A percentile compares a stretch with the other conserved stretches of the same genome.
phyloP scores from a whole-genome alignment of 768 basidiomycete genomes.

The Kwoniella mangroviensis region DNA sequence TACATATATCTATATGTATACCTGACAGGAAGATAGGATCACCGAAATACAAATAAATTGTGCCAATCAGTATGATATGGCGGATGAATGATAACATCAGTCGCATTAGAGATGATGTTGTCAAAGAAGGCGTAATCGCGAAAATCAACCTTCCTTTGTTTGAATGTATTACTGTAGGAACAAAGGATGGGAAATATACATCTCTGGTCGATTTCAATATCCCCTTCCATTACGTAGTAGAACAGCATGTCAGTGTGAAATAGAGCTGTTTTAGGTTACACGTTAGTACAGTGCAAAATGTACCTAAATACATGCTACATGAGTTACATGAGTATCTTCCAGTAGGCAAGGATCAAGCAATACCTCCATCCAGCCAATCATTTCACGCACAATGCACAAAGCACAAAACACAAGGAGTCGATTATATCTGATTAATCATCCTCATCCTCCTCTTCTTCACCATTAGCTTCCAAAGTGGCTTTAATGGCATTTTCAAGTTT shows the following conservation, averaged over 20 bases:
- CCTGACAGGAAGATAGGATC: too few species aligned
- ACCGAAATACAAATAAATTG: neutral
- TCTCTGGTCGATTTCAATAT: too few species aligned
- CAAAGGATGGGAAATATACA: neutral
- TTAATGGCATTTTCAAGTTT: constrained; percentile 74
- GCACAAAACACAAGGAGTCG: neutral
- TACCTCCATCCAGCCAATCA: neutral
- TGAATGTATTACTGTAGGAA: too few species aligned
- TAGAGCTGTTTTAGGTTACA: neutral
- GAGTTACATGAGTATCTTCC: neutral
- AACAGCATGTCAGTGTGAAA: neutral
- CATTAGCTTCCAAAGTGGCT: constrained; percentile 60
- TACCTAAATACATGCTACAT: neutral
- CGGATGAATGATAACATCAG: neutral
- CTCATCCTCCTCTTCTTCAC: constrained; percentile 70
- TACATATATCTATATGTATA: too few species aligned
- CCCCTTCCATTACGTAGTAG: neutral
- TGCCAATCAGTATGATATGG: neutral
- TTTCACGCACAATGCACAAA: neutral
- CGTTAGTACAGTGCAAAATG: too few species aligned
- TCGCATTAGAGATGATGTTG: neutral
- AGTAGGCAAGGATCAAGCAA: neutral
- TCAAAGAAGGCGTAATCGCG: neutral
- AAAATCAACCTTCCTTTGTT: constrained; percentile 1
- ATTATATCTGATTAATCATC: constrained; percentile 20